phyloP scores from a whole-genome alignment of 1,139 yeast genomes.

The Taphrina pruni region DNA sequence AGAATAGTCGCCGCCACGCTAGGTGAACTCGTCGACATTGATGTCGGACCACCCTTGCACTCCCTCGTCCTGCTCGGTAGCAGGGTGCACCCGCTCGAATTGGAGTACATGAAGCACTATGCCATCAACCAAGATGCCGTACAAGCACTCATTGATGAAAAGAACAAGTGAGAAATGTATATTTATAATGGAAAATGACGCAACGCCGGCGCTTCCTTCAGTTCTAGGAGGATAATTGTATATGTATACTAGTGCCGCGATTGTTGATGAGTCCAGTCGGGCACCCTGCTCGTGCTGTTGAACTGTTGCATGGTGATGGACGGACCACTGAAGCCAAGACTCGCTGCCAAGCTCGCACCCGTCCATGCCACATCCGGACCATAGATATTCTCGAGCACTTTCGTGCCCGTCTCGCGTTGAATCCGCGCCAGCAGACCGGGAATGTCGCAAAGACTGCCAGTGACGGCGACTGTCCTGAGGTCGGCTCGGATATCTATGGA shows the following conservation, averaged over 20 bases:
- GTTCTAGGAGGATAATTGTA: not conserved
- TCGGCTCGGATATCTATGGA: slow-evolving; percentile 37
- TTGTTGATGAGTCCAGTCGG: slow-evolving; percentile 22
- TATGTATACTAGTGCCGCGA: not conserved
- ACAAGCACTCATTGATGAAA: slow-evolving; percentile 33
- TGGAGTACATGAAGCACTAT: slow-evolving; percentile 81
- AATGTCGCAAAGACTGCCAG: slow-evolving; percentile 34
- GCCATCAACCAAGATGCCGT: slow-evolving; percentile 62
- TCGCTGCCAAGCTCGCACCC: slow-evolving; percentile 32
- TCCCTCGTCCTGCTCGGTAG: slow-evolving; percentile 89
- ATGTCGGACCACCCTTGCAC: slow-evolving; percentile 93
- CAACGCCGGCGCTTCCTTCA: not conserved
- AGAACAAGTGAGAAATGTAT: slow-evolving; percentile 4
- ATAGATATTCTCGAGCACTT: slow-evolving; percentile 10
- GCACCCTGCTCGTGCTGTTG: slow-evolving; percentile 32
- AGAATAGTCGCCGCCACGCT: slow-evolving; percentile 84
- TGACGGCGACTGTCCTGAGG: slow-evolving; percentile 29
- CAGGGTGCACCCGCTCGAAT: slow-evolving; percentile 90
- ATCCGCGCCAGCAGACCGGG: slow-evolving; percentile 38
- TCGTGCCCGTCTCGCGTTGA: slow-evolving; percentile 23
- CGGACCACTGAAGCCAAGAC: slow-evolving; percentile 11
- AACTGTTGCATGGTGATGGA: slow-evolving; percentile 24
- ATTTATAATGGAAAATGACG: not conserved
- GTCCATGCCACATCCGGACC: slow-evolving; percentile 29
- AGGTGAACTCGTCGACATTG: slow-evolving; percentile 62